Percentiles rank a stretch among this genome's conserved stretches.
Evolutionary conservation across 2,329 filamentous ascomycete genomes (phyloP).

Genomic region (Claviceps sorghi): DNA sequence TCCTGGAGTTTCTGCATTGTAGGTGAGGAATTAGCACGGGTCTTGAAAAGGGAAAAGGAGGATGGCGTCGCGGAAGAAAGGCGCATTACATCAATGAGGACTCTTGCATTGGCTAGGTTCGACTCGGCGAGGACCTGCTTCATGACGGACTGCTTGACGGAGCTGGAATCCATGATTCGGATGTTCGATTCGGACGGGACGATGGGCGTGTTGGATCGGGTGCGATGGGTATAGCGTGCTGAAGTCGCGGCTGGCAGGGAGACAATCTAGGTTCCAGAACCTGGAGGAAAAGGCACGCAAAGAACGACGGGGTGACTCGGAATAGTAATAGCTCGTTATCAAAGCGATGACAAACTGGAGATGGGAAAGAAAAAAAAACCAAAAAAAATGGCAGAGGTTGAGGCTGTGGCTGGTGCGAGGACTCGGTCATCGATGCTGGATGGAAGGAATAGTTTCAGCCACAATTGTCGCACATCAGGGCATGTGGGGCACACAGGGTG

Average conservation of each 20-base stretch:
- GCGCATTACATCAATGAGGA: constrained; percentile 49
- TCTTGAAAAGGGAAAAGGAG: too few relatives aligned
- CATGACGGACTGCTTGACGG: constrained; percentile 47
- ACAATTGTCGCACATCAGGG: neutral
- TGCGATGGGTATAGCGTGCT: neutral
- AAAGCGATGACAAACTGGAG: neutral
- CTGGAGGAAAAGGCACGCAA: neutral
- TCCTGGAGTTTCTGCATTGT: constrained; percentile 57
- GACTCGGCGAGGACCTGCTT: constrained; percentile 50
- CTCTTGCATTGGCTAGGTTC: constrained; percentile 52
- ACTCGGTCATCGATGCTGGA: too few relatives aligned
- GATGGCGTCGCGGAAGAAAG: too few relatives aligned
- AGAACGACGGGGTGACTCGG: neutral
- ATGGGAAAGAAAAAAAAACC: neutral
- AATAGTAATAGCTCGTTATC: neutral
- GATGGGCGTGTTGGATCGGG: neutral
- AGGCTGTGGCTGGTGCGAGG: constrained; percentile 14
- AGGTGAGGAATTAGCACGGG: constrained; percentile 4
- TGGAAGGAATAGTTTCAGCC: neutral
- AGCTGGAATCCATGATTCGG: constrained; percentile 41
- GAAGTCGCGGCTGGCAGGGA: neutral
- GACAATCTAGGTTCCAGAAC: neutral
- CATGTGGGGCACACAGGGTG: constrained; percentile 3
- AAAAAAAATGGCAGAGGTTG: neutral
- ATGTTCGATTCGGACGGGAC: neutral